A percentile compares a stretch with the other conserved stretches of the same genome.
Conservation (phyloP, 78 protist genomes). For the Dictyostelium citrinum region DNA sequence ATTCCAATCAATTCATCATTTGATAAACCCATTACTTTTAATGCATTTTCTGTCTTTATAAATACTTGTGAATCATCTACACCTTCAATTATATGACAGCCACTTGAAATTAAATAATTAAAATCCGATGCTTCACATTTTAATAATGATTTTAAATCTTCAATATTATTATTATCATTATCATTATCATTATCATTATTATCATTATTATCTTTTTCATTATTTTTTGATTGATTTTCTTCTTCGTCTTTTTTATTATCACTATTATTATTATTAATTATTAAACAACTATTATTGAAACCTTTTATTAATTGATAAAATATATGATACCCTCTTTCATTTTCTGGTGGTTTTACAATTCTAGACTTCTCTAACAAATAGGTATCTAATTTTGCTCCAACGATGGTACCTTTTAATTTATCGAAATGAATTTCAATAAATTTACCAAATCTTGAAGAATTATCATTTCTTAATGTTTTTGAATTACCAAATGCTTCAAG, state of each 20-base stretch:
- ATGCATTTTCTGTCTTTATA: conserved; percentile 51
- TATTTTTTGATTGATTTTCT: too few species aligned
- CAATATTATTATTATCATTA: neutral
- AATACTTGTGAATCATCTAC: conserved; percentile 47
- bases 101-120: conserved; percentile 19
- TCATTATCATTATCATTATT: too few species aligned
- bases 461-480: conserved; percentile 94
- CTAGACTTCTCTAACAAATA: conserved; percentile 91
- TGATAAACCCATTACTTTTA: conserved; percentile 67
- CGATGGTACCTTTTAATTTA: conserved; percentile 56
- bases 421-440: conserved; percentile 84
- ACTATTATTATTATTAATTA: too few species aligned
- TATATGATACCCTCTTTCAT: conserved; percentile 90
- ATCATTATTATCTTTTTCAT: too few species aligned
- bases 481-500: conserved; percentile 97
- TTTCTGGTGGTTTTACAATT: conserved; percentile 81
- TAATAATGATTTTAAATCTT: neutral
- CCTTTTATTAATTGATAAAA: conserved; percentile 77
- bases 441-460: conserved; percentile 81
- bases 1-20: conserved; percentile 49
- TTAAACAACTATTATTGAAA: neutral
- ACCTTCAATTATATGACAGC: conserved; percentile 40
- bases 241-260: too few species aligned
- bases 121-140: neutral
- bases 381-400: conserved; percentile 83